Evolutionary conservation across 2,329 filamentous ascomycete genomes (phyloP), one percentile per base, ranked within the genome.

Genomic region (Nemania abortiva): DNA sequence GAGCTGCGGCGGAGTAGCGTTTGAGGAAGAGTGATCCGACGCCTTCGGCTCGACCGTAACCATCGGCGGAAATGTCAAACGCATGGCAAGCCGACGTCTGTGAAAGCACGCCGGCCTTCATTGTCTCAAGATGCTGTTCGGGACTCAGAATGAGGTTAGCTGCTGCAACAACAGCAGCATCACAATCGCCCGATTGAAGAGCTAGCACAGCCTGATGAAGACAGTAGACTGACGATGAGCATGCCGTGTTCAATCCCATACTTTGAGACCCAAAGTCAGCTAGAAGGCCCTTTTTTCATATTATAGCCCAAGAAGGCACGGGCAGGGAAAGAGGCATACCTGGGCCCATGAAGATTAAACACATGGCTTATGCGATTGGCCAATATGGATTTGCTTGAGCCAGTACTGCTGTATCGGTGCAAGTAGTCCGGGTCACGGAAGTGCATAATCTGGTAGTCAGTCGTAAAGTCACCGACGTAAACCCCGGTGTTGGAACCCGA

Each of bases 41-140:
- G 3, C 83, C 85, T 62, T 88, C 85, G 1, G 82, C 85, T 11
- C 85, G 79, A 0, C 78, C 84, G 70, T 87, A 88, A 0, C 86
- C 86, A 67, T 84, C 77, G 1, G 72, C 72, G 1, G 62, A 29
- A 0, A 6, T 3, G 45, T 72, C 68, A 52, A 73, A 72, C 0
- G 72, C 70, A 20, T 70, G 66, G n/a, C 72, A 73, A 0, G 63
- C 66, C 1, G 60, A 63, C 0, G 63, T 69, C 0, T 60, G 42
- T 0, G 70, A 72, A 2, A 70, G 50, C 4, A 72, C 47, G 1
- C 71, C 70, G 0, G 34, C 52, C 11, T 69, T 59, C 0, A 52
- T 27, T 0, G 2, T 34, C 9, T 9, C 67, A 0, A 69, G 10
- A 20, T 64, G 56, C 1, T 50, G 61, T 10, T 68, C 61, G 1